A percentile compares a stretch with the other conserved stretches of the same genome.
These are phyloP conservation scores for Tagetes erecta DNA, from an alignment of 129 eudicot species.

Conservation along the genomic window DNA sequence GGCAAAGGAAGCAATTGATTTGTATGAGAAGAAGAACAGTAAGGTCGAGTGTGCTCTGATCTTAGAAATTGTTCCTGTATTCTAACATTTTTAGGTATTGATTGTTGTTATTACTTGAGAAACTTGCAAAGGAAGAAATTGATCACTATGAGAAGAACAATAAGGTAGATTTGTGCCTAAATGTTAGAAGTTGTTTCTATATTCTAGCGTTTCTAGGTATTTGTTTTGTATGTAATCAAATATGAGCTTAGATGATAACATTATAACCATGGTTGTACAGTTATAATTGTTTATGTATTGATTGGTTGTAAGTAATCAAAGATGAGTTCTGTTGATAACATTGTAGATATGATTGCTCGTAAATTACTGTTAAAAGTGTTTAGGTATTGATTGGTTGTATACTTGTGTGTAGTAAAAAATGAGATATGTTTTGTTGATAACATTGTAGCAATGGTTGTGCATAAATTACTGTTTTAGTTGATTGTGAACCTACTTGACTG, in stretches of 20 bases:
- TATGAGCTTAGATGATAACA: neutral
- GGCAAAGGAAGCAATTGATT: slow-evolving; percentile 4
- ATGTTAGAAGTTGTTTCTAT: neutral
- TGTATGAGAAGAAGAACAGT: neutral
- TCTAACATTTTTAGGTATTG: no score
- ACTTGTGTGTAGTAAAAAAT: neutral
- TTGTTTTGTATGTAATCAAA: neutral
- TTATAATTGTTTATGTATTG: neutral
- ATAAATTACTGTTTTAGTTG: neutral
- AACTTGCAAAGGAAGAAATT: no score
- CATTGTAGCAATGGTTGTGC: neutral
- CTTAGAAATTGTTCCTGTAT: neutral
- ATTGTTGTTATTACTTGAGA: no score
- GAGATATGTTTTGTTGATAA: neutral
- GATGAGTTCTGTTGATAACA: neutral
- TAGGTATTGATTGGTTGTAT: neutral
- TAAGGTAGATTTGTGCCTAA: no score
- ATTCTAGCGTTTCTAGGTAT: neutral
- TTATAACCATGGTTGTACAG: neutral
- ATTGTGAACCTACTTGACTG: neutral
- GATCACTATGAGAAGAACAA: no score
- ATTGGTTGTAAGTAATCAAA: neutral
- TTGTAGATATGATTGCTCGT: neutral
- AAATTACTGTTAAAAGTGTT: neutral
- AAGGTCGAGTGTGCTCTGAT: neutral